Base-by-base conservation (phyloP, 768 basidiomycete species). In the Strobilomyces dryophilus region DNA sequence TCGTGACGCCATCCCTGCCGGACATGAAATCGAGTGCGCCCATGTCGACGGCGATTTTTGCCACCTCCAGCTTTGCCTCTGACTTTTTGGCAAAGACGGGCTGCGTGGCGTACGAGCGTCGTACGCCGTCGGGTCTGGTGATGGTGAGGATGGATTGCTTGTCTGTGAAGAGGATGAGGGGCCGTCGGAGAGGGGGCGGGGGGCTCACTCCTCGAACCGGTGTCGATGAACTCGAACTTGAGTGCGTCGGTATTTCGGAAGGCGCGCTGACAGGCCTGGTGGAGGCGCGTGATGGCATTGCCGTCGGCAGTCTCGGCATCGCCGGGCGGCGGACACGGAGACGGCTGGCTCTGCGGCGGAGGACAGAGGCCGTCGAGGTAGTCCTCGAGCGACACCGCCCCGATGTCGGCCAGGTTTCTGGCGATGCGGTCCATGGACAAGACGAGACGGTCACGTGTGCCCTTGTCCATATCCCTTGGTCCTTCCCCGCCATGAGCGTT, bases 101-200 rank as follows among this genome's bases (percentile, higher is more conserved):
- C 24, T 77, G 73, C 0, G 82, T 81, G 24, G 76, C 73, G 68
- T 85, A 87, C 0, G 79, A 78, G 42, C 82, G 74, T 5, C 68
- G 67, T 2, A 65, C 52, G 17, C 81, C 83, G 31, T 79, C 74
- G 0, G 81, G 82, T 20, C 77, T 80, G 2, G 73, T 79, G 52
- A 87, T 79, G 1, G 82, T 83, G 37, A 87, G 63, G 45, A 82
- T 81, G 57, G 85, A 85, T 49, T 79, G 78, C 60, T 79, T 83
- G 54, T 62, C 83, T 86, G 60, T 8, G 3, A 27, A 12, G 8
- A 10, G 5, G 17, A 35, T 67, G 11, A 65, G 53, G 44, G 24
- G 39, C 18, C 24, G 20, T 9, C 11, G 34, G 6, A 8, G 20
- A 21, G 5, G 27, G 5, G 12, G 10, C 21, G 12, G n/a, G 15